These are phyloP conservation scores for Trifolium fragiferum DNA, from an alignment of 306 rosid species.

Conservation along the genomic window DNA sequence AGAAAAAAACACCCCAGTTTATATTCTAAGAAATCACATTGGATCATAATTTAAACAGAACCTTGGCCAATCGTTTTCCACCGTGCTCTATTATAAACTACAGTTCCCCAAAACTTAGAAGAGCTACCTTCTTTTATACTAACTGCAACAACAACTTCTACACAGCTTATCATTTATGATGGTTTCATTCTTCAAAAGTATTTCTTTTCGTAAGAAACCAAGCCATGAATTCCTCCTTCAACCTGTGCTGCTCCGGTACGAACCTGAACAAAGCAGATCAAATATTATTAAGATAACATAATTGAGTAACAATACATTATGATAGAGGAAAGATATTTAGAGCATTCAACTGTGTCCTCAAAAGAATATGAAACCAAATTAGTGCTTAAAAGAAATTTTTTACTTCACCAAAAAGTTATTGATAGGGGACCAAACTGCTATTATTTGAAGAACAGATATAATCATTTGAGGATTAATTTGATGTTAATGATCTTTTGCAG, in stretches of 20 bases:
- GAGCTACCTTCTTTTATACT: constrained; percentile 16
- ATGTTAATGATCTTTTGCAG: background rate
- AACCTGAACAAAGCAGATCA: constrained; percentile 57
- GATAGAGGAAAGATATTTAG: background rate
- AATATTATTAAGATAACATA: constrained; percentile 5
- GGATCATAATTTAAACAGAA: background rate
- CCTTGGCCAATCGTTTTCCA: background rate
- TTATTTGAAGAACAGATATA: background rate
- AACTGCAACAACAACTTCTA: constrained; percentile 10
- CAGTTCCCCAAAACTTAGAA: constrained; percentile 29
- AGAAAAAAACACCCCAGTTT: background rate
- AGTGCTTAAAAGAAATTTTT: constrained; percentile 3
- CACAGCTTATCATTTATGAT: constrained; percentile 23
- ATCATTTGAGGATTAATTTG: background rate
- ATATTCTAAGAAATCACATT: constrained; percentile 15
- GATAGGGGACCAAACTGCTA: constrained; percentile 22
- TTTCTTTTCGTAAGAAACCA: constrained; percentile 87
- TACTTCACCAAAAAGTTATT: background rate
- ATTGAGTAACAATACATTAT: background rate
- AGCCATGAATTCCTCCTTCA: constrained; percentile 93
- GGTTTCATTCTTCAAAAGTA: constrained; percentile 56
- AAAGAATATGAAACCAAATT: constrained; percentile 9
- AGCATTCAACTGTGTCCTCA: background rate
- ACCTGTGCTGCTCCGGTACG: constrained; percentile 95
- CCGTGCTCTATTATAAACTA: constrained; percentile 26